phyloP scores from a whole-genome alignment of 2,329 filamentous ascomycete species.

The Oidium heveae region DNA sequence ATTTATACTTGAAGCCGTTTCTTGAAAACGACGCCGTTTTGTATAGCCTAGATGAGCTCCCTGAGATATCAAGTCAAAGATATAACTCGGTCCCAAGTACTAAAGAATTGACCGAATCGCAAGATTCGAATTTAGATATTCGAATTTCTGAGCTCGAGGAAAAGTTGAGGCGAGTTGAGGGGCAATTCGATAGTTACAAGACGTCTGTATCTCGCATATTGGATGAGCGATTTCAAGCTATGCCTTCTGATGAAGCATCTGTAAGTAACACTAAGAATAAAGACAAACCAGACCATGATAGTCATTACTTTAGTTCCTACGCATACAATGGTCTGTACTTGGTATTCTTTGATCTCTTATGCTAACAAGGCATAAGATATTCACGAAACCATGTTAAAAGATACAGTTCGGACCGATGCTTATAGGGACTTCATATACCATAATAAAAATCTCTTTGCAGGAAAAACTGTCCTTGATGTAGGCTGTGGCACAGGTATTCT shows the following conservation, averaged over 20 bases:
- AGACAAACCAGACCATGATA: slow-evolving; percentile 24
- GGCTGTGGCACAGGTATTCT: slow-evolving; percentile 74
- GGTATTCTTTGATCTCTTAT: neutral
- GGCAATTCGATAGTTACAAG: slow-evolving; percentile 17
- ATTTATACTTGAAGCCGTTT: slow-evolving; percentile 59
- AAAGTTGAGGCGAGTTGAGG: slow-evolving; percentile 16
- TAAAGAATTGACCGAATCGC: slow-evolving; percentile 9
- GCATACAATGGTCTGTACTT: slow-evolving; percentile 31
- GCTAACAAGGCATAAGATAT: slow-evolving; percentile 33
- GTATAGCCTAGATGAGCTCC: slow-evolving; percentile 63
- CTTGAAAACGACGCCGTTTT: slow-evolving; percentile 76
- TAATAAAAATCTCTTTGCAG: slow-evolving; percentile 67
- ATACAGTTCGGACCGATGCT: slow-evolving; percentile 63
- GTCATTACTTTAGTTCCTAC: slow-evolving; percentile 38
- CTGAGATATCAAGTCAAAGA: slow-evolving; percentile 17
- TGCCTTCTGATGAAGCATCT: neutral
- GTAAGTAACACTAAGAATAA: slow-evolving; percentile 10
- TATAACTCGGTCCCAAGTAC: slow-evolving; percentile 10
- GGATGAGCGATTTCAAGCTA: slow-evolving; percentile 16
- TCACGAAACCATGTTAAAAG: slow-evolving; percentile 89
- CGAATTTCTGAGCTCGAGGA: slow-evolving; percentile 17
- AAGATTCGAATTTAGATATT: slow-evolving; percentile 9
- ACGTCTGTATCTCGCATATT: slow-evolving; percentile 17
- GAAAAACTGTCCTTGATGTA: slow-evolving; percentile 73
- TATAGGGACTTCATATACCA: slow-evolving; percentile 91